Conservation (phyloP, 73 alveolate species). For the Paramecium tetraurelia region DNA sequence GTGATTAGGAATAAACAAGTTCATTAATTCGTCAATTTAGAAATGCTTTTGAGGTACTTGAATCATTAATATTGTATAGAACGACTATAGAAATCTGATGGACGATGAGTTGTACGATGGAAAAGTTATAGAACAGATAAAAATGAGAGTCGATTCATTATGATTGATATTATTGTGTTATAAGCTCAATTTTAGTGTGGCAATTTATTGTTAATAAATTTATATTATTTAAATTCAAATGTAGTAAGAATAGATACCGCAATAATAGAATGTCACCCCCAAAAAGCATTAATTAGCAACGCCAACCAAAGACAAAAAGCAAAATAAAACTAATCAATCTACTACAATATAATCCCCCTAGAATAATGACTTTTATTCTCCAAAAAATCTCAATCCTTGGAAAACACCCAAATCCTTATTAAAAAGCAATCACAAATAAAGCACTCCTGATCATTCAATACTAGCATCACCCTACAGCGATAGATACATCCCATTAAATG, state of each 20-base stretch:
- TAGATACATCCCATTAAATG: slow-evolving; percentile 24
- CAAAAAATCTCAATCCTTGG: slow-evolving; percentile 40
- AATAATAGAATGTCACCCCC: not conserved
- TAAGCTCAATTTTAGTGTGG: slow-evolving; percentile 29
- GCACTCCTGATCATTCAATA: not conserved
- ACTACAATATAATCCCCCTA: slow-evolving; percentile 13
- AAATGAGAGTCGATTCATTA: not conserved
- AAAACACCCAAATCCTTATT: slow-evolving; percentile 40
- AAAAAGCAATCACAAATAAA: not conserved
- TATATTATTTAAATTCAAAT: slow-evolving; percentile 25
- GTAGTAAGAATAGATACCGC: not conserved
- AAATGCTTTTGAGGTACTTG: not conserved
- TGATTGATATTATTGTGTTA: not conserved
- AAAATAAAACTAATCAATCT: not conserved
- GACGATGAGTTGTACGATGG: not conserved
- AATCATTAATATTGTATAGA: not conserved
- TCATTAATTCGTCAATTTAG: not conserved
- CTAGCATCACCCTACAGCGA: slow-evolving; percentile 26
- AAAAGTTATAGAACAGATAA: not conserved
- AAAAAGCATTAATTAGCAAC: not conserved
- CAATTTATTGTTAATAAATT: not conserved
- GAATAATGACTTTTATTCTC: not conserved
- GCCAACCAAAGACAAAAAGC: not conserved
- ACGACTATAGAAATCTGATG: not conserved
- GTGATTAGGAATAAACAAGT: not conserved